A percentile compares a stretch with the other conserved stretches of the same genome.
Evolutionary conservation across 345 rosid genomes (phyloP).

Genomic region (Gossypium ekmanianum): DNA sequence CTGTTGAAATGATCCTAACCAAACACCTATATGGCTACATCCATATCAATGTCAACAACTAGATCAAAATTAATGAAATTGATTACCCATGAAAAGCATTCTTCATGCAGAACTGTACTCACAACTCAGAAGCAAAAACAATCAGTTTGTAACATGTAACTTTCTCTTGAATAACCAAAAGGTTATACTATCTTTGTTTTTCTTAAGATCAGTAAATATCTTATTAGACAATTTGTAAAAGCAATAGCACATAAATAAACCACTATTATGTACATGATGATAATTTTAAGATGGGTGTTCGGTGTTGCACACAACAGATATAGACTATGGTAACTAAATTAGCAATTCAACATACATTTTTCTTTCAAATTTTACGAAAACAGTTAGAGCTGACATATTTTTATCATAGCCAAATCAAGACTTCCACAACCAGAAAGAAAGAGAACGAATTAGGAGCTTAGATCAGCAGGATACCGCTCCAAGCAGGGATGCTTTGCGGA

Average conservation of each 20-base stretch:
- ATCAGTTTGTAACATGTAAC: not conserved
- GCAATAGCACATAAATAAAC: not conserved
- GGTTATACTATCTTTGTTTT: not conserved
- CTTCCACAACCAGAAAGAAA: constrained; percentile 1
- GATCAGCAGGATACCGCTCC: constrained; percentile 69
- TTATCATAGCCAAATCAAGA: not conserved
- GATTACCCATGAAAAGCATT: not conserved
- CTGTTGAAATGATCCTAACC: not conserved
- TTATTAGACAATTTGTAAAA: not conserved
- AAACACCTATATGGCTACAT: constrained; percentile 14
- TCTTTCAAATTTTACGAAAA: not conserved
- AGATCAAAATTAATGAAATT: not conserved
- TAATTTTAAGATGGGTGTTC: not conserved
- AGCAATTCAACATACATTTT: not conserved
- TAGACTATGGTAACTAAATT: not conserved
- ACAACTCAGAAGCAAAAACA: not conserved
- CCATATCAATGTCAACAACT: not conserved
- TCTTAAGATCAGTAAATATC: not conserved
- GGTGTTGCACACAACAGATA: not conserved
- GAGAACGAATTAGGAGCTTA: constrained; percentile 8
- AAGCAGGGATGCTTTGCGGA: constrained; percentile 79
- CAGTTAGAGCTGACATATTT: not conserved
- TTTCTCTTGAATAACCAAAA: constrained; percentile 11
- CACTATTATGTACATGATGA: not conserved
- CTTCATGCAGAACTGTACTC: not conserved